A percentile compares a stretch with the other conserved stretches of the same genome.
These are phyloP conservation scores for Kluyveromyces siamensis DNA, from an alignment of 805 yeast species.

Conservation along the genomic window DNA sequence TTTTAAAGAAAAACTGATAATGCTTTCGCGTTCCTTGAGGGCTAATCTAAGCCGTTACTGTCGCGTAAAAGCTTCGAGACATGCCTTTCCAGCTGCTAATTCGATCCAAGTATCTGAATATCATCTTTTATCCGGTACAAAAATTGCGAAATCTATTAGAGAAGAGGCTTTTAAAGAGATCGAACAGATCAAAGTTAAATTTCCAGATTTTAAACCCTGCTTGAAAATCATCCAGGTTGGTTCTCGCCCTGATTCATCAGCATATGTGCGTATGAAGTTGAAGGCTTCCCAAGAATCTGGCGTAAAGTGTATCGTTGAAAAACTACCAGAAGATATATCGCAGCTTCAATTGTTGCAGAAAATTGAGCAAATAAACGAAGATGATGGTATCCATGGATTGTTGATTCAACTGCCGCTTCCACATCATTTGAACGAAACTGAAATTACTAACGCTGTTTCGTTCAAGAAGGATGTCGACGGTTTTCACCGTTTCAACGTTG, in stretches of 20 bases:
- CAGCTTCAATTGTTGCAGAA: constrained; percentile 47
- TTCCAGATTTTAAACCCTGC: constrained; percentile 53
- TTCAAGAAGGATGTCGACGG: constrained; percentile 78
- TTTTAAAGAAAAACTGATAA: not conserved
- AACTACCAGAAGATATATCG: constrained; percentile 46
- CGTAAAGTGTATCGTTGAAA: constrained; percentile 50
- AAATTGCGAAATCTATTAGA: constrained; percentile 37
- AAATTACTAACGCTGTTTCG: constrained; percentile 56
- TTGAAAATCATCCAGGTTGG: constrained; percentile 73
- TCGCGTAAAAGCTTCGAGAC: not conserved
- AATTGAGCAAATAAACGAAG: constrained; percentile 50
- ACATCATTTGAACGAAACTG: constrained; percentile 55
- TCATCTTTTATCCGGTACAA: constrained; percentile 39
- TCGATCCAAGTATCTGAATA: constrained; percentile 7
- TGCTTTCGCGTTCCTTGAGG: not conserved
- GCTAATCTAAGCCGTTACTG: not conserved
- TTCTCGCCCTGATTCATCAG: constrained; percentile 66
- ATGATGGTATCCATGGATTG: constrained; percentile 57
- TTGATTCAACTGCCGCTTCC: constrained; percentile 76
- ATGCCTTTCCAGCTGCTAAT: not conserved
- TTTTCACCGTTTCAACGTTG: constrained; percentile 67
- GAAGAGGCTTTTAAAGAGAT: constrained; percentile 33
- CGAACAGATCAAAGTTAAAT: constrained; percentile 25
- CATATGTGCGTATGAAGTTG: constrained; percentile 72
- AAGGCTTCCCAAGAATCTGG: constrained; percentile 70